Evolutionary conservation across 352 stramenopile species (phyloP).

Genomic region (Plasmopara muralis): DNA sequence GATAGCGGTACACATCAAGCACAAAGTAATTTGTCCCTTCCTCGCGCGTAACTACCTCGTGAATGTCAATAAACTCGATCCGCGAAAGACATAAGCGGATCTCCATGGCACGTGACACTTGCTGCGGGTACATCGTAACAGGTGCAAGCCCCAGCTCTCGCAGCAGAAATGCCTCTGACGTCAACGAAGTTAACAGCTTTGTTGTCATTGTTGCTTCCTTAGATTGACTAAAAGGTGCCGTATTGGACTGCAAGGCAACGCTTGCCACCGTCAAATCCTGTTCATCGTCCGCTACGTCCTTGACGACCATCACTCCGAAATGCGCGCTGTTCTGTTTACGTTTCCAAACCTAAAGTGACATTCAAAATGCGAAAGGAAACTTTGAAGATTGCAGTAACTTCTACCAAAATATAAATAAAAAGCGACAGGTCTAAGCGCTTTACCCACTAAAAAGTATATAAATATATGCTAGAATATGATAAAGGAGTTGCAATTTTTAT

Average conservation of each 20-base stretch:
- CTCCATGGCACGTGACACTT: slow-evolving; percentile 46
- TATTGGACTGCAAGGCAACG: background rate
- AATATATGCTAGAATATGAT: too few species aligned
- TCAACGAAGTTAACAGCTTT: slow-evolving; percentile 11
- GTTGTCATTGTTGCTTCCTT: slow-evolving; percentile 4
- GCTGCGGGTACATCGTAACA: slow-evolving; percentile 37
- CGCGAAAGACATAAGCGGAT: slow-evolving; percentile 48
- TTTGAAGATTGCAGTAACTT: too few species aligned
- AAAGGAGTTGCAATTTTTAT: too few species aligned
- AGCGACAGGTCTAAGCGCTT: too few species aligned
- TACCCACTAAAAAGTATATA: too few species aligned
- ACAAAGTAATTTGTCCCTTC: slow-evolving; percentile 52
- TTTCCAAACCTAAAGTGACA: slow-evolving; percentile 18
- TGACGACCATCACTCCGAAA: slow-evolving; percentile 6
- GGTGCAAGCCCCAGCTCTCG: slow-evolving; percentile 40
- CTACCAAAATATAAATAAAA: too few species aligned
- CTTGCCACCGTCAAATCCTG: slow-evolving; percentile 7
- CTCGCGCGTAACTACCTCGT: slow-evolving; percentile 37
- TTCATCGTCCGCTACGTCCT: slow-evolving; percentile 11
- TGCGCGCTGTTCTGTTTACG: background rate
- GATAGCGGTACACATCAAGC: slow-evolving; percentile 51
- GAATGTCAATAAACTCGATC: slow-evolving; percentile 56
- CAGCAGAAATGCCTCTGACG: slow-evolving; percentile 21
- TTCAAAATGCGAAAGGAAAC: too few species aligned
- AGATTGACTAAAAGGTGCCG: background rate